A percentile compares a stretch with the other conserved stretches of the same genome.
These are phyloP conservation scores for Pestalotiopsis sp. DNA, from an alignment of 2,329 filamentous ascomycete genomes.

Conservation along the genomic window DNA sequence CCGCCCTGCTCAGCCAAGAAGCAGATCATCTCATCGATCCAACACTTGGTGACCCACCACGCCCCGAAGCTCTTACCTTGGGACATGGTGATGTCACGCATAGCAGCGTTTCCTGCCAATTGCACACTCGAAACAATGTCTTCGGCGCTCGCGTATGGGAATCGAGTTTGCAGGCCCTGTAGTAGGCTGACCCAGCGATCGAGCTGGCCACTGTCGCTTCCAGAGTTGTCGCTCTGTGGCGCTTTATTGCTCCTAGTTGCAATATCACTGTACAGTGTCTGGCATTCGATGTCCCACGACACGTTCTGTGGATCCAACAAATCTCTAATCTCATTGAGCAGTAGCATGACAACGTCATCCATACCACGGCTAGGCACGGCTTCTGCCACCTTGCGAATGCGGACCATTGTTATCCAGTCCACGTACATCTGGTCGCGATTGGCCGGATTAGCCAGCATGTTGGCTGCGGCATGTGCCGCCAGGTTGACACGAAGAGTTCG, in stretches of 20 bases:
- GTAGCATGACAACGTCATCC: constrained; percentile 66
- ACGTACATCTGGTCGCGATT: constrained; percentile 95
- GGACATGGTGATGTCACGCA: constrained; percentile 80
- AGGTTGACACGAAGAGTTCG: constrained; percentile 90
- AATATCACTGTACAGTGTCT: constrained; percentile 63
- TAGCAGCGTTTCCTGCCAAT: constrained; percentile 73
- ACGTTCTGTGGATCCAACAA: constrained; percentile 71
- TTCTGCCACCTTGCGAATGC: constrained; percentile 65
- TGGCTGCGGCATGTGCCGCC: constrained; percentile 90
- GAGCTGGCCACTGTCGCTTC: constrained; percentile 55
- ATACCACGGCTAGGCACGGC: constrained; percentile 65
- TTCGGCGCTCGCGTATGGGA: constrained; percentile 73
- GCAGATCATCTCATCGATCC: constrained; percentile 90
- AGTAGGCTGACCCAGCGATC: constrained; percentile 81
- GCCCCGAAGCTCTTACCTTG: constrained; percentile 83
- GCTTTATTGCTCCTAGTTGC: constrained; percentile 49
- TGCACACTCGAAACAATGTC: constrained; percentile 79
- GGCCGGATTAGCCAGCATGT: constrained; percentile 85
- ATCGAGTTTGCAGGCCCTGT: constrained; percentile 67
- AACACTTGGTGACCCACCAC: constrained; percentile 96
- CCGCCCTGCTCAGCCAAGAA: constrained; percentile 91
- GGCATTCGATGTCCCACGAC: constrained; percentile 65
- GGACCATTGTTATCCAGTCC: constrained; percentile 78
- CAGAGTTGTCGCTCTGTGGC: constrained; percentile 39
- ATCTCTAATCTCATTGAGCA: constrained; percentile 69